Conservation (phyloP, 208 protist species). For the Leishmania amazonensis region DNA sequence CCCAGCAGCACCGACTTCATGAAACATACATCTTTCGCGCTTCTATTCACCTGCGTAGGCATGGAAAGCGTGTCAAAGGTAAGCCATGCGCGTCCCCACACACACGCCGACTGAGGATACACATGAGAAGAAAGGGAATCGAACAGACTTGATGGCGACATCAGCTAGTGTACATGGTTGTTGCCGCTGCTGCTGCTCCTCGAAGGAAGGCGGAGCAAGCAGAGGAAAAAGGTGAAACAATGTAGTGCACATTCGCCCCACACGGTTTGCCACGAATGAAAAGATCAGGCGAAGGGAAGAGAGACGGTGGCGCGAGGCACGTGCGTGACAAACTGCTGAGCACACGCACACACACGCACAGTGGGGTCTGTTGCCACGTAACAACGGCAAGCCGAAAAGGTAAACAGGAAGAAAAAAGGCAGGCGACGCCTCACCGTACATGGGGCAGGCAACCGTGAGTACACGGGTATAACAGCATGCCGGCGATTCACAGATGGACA, state of each 20-base stretch:
- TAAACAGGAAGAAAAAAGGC: conserved; percentile 21
- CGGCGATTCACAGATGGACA: not conserved
- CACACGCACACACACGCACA: not conserved
- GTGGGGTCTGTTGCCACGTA: not conserved
- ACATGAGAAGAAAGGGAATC: not conserved
- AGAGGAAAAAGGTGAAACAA: not conserved
- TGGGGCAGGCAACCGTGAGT: not conserved
- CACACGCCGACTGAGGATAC: not conserved
- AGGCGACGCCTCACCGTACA: not conserved
- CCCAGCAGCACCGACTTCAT: not conserved
- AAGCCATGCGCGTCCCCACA: not conserved
- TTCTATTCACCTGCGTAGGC: not conserved
- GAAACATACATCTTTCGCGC: not conserved
- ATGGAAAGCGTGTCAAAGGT: not conserved
- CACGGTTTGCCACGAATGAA: no score
- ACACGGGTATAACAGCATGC: not conserved
- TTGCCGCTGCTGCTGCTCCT: not conserved
- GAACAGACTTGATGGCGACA: not conserved
- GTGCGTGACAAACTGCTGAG: not conserved
- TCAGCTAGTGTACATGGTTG: conserved; percentile 9
- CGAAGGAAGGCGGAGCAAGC: not conserved
- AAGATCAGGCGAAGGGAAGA: not conserved
- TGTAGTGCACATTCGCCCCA: no score
- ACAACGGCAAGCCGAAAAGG: conserved; percentile 18
- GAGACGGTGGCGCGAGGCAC: not conserved